Evolutionary conservation across 176 grass and related monocot species (phyloP).

Genomic region (Ampelocalamus luodianensis): DNA sequence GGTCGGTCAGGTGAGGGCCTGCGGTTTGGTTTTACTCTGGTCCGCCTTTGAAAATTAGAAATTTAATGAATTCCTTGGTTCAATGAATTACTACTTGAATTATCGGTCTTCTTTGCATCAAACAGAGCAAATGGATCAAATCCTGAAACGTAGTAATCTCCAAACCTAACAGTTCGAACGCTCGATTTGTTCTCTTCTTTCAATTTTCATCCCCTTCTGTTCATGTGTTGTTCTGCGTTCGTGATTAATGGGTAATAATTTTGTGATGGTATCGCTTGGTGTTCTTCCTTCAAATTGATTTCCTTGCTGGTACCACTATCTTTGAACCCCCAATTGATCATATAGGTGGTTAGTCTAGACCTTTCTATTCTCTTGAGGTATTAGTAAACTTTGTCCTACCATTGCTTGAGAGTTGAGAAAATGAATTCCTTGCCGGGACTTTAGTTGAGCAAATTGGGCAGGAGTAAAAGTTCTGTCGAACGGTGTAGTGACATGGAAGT

Average conservation of each 20-base stretch:
- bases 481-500: neutral
- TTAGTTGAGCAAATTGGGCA: conserved; percentile 1
- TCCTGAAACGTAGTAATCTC: neutral
- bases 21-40: neutral
- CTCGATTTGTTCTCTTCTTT: neutral
- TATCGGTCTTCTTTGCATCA: neutral
- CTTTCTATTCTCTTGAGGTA: conserved; percentile 1
- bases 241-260: neutral
- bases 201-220: neutral
- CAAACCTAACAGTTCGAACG: neutral
- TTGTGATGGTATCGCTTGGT: neutral
- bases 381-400: neutral
- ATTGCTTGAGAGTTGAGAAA: neutral
- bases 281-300: conserved; percentile 5
- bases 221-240: neutral
- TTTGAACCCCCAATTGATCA: conserved; percentile 2
- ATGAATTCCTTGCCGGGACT: conserved; percentile 15
- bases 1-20: conserved; percentile 57
- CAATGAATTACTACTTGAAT: neutral
- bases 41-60: neutral
- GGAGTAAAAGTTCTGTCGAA: neutral
- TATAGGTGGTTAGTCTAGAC: conserved; percentile 8
- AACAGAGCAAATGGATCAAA: neutral
- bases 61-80: neutral
- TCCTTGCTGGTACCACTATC: neutral